Percentiles rank a stretch among this genome's conserved stretches.
Evolutionary conservation across 768 basidiomycete genomes (phyloP).

Genomic region (Lactifluus rugatus): DNA sequence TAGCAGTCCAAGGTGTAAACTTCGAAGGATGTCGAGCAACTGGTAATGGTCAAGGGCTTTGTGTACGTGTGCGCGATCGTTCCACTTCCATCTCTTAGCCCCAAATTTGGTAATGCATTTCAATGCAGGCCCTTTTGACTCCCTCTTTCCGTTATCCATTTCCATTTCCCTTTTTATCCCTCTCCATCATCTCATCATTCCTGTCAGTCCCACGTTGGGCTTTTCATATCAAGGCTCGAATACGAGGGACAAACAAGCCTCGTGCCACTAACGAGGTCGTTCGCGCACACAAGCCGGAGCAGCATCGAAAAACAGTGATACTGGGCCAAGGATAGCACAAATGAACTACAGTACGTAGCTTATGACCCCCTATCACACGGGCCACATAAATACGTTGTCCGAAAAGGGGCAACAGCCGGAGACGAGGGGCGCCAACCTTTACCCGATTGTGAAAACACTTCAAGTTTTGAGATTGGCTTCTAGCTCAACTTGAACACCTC

Average conservation of each 20-base stretch:
- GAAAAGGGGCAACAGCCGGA: no score
- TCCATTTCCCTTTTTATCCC: not conserved
- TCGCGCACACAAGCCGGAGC: slow-evolving; percentile 53
- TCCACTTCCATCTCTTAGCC: slow-evolving; percentile 11
- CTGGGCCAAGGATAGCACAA: no score
- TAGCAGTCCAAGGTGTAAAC: no score
- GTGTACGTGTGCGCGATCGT: slow-evolving; percentile 49
- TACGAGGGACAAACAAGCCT: slow-evolving; percentile 57
- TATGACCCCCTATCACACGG: no score
- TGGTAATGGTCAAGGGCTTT: slow-evolving; percentile 82
- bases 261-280: slow-evolving; percentile 71
- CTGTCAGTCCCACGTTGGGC: slow-evolving; percentile 79
- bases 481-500: no score
- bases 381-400: no score
- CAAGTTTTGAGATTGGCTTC: no score
- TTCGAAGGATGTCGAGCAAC: slow-evolving; percentile 53
- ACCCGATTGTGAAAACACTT: no score
- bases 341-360: no score
- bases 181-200: slow-evolving; percentile 20
- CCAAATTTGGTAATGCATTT: slow-evolving; percentile 52
- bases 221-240: slow-evolving; percentile 71
- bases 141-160: slow-evolving; percentile 16
- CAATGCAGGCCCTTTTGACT: slow-evolving; percentile 74
- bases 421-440: no score
- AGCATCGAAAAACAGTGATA: slow-evolving; percentile 30